Conservation (phyloP, 2,329 filamentous ascomycete genomes). For the Aspergillus quadrilineatus region DNA sequence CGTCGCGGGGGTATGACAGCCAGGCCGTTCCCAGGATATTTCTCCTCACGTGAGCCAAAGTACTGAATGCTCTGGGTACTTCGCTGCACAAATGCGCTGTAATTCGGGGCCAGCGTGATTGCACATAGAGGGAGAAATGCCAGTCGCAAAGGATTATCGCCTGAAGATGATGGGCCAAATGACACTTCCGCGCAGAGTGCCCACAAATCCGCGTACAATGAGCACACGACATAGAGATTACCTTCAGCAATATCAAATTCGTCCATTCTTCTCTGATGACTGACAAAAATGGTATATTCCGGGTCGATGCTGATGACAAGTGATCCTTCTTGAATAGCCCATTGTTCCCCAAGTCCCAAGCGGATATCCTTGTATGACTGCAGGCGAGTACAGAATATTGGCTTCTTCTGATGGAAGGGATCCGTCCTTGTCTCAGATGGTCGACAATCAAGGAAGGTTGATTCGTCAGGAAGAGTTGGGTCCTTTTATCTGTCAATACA, state of each 20-base stretch:
- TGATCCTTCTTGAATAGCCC: constrained; percentile 32
- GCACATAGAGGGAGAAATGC: constrained; percentile 36
- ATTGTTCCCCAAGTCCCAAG: constrained; percentile 21
- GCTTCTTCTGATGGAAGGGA: constrained; percentile 21
- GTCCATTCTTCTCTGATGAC: constrained; percentile 21
- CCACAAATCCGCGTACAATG: constrained; percentile 36
- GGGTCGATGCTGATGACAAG: constrained; percentile 30
- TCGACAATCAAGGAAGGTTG: neutral
- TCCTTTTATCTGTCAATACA: neutral
- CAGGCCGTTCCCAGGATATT: constrained; percentile 28
- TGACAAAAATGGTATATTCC: constrained; percentile 21
- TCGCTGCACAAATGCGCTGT: constrained; percentile 25
- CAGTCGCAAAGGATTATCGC: constrained; percentile 15
- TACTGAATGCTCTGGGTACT: constrained; percentile 13
- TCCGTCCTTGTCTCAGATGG: neutral
- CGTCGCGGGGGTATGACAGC: constrained; percentile 29
- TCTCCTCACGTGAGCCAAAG: neutral
- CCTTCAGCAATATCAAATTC: constrained; percentile 30
- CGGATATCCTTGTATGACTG: constrained; percentile 29
- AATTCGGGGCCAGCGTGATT: constrained; percentile 34
- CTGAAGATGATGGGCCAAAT: constrained; percentile 12
- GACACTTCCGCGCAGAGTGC: constrained; percentile 32
- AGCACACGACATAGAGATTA: constrained; percentile 32
- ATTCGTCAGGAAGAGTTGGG: neutral
- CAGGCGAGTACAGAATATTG: constrained; percentile 22